Evolutionary conservation across 2,329 filamentous ascomycete species (phyloP).

Genomic region (Colletotrichum navitas): DNA sequence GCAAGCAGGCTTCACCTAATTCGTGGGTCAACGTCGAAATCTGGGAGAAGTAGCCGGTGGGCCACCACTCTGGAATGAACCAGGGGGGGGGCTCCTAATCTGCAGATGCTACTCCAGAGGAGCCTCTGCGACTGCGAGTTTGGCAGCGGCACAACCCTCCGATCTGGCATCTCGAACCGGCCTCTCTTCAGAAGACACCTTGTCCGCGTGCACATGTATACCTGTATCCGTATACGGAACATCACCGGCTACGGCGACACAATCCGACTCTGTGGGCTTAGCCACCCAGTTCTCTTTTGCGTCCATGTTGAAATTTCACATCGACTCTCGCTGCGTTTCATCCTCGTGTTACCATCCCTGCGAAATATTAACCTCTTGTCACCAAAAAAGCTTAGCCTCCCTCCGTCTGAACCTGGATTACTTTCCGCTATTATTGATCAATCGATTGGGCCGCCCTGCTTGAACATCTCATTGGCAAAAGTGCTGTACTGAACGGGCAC

Average conservation of each 20-base stretch:
- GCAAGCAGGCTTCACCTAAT: not conserved
- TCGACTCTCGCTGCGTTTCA: slow-evolving; percentile 23
- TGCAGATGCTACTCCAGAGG: not conserved
- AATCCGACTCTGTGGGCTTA: not conserved
- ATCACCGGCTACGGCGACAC: not conserved
- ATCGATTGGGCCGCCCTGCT: slow-evolving; percentile 1
- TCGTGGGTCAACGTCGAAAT: not conserved
- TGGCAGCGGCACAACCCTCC: not conserved
- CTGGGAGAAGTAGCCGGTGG: not conserved
- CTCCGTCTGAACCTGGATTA: slow-evolving; percentile 29
- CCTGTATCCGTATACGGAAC: not conserved
- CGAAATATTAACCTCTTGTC: slow-evolving; percentile 37
- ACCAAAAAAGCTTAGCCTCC: slow-evolving; percentile 40
- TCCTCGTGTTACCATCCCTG: slow-evolving; percentile 16
- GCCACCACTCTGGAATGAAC: not conserved
- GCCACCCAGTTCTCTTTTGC: too few species aligned
- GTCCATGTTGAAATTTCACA: not conserved
- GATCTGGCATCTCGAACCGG: slow-evolving; percentile 14
- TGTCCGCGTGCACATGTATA: too few species aligned
- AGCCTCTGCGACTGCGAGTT: slow-evolving; percentile 14
- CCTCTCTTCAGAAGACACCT: slow-evolving; percentile 10
- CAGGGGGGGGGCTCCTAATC: not conserved
- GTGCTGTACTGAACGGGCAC: not conserved
- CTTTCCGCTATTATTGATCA: not conserved
- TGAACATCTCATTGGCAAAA: slow-evolving; percentile 1